These are phyloP conservation scores for Aureobasidium sp. DNA, from an alignment of 2,329 filamentous ascomycete genomes.

Conservation along the genomic window DNA sequence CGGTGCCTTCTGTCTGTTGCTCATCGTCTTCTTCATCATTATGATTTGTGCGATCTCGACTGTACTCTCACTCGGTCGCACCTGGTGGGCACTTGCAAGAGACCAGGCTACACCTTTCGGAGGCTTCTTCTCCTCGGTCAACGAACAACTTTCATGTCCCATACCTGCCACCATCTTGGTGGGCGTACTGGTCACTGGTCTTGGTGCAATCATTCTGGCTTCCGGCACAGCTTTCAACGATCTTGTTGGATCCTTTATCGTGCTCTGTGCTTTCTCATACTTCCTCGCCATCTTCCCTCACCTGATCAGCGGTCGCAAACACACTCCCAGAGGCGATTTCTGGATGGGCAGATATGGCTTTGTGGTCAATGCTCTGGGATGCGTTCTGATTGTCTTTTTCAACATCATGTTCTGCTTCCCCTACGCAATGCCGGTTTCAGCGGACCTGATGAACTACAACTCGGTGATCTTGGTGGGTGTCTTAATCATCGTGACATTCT, in stretches of 20 bases:
- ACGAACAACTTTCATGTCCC: conserved; percentile 48
- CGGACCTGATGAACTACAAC: conserved; percentile 44
- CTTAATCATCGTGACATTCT: conserved; percentile 37
- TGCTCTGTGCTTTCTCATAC: conserved; percentile 27
- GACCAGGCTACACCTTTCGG: conserved; percentile 54
- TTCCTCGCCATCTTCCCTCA: conserved; percentile 28
- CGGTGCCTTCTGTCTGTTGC: conserved; percentile 49
- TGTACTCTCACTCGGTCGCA: conserved; percentile 38
- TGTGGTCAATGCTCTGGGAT: conserved; percentile 24
- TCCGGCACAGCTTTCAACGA: conserved; percentile 27
- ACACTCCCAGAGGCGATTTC: conserved; percentile 26
- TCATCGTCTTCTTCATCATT: conserved; percentile 47
- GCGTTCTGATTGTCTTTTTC: conserved; percentile 27
- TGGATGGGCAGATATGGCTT: conserved; percentile 27
- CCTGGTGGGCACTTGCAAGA: conserved; percentile 48
- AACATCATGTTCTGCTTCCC: conserved; percentile 31
- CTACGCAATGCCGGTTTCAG: conserved; percentile 36
- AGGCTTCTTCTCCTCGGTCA: conserved; percentile 43
- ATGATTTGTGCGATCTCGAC: conserved; percentile 44
- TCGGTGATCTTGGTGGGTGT: conserved; percentile 46
- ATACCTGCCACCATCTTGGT: conserved; percentile 51
- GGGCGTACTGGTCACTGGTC: conserved; percentile 39
- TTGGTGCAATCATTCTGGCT: conserved; percentile 28
- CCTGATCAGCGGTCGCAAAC: conserved; percentile 24
- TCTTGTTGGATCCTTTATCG: conserved; percentile 29